A percentile compares a stretch with the other conserved stretches of the same genome.
Evolutionary conservation across 2,329 filamentous ascomycete genomes (phyloP).

Genomic region (Penicillium palitans): DNA sequence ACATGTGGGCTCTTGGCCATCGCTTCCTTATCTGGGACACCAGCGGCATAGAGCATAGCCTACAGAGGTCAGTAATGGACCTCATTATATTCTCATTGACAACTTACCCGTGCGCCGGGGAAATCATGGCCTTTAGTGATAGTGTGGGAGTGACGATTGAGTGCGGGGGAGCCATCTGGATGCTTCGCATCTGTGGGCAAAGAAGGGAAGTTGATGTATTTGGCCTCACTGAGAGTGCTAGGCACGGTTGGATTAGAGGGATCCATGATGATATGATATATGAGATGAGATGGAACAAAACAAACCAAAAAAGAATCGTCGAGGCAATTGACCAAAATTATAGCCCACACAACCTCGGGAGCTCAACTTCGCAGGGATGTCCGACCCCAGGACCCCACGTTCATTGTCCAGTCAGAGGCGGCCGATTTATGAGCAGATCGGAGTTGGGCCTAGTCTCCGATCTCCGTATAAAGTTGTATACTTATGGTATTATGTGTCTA

Average conservation of each 20-base stretch:
- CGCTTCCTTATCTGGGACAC: slow-evolving; percentile 75
- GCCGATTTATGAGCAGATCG: slow-evolving; percentile 11
- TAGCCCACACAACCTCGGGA: slow-evolving; percentile 4
- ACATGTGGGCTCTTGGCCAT: slow-evolving; percentile 93
- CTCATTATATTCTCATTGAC: background rate
- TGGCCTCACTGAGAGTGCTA: slow-evolving; percentile 45
- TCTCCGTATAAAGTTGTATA: background rate
- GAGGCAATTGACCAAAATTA: slow-evolving; percentile 2
- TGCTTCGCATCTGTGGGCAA: slow-evolving; percentile 53
- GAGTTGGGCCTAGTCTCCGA: slow-evolving; percentile 9
- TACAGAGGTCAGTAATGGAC: slow-evolving; percentile 36
- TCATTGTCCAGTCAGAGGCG: slow-evolving; percentile 8
- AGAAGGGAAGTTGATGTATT: slow-evolving; percentile 60
- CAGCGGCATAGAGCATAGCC: slow-evolving; percentile 95
- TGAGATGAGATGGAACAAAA: background rate
- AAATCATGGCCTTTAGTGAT: slow-evolving; percentile 86
- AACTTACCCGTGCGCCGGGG: slow-evolving; percentile 76
- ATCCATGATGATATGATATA: slow-evolving; percentile 22
- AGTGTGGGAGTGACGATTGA: slow-evolving; percentile 84
- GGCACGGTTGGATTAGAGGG: slow-evolving; percentile 22
- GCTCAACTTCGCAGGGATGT: slow-evolving; percentile 4
- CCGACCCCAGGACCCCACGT: slow-evolving; percentile 12
- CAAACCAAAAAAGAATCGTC: background rate
- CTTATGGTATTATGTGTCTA: background rate
- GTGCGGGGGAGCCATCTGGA: slow-evolving; percentile 59